Evolutionary conservation across 257 asterid genomes (phyloP).

Genomic region (Ajuga chamaepitys): DNA sequence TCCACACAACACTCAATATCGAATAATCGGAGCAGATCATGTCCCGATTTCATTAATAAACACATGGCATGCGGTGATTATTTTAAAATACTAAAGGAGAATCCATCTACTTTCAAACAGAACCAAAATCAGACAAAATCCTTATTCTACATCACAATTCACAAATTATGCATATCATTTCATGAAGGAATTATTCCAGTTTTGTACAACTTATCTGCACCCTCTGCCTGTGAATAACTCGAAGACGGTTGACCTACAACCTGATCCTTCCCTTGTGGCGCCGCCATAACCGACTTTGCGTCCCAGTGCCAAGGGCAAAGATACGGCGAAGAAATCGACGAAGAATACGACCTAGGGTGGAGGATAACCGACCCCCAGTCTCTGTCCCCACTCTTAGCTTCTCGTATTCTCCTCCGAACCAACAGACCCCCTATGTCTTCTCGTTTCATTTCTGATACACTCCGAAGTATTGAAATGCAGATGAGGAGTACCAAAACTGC

Average conservation of each 20-base stretch:
- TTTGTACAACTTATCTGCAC: constrained; percentile 65
- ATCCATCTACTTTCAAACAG: too few species aligned
- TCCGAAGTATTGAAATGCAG: constrained; percentile 51
- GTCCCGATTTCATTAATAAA: too few species aligned
- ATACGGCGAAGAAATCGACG: constrained; percentile 30
- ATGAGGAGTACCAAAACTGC: constrained; percentile 61
- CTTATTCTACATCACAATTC: not conserved
- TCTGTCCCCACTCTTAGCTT: constrained; percentile 61
- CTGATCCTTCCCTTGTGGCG: constrained; percentile 35
- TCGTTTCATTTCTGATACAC: constrained; percentile 53
- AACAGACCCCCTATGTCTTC: constrained; percentile 63
- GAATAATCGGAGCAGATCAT: too few species aligned
- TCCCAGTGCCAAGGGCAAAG: constrained; percentile 86
- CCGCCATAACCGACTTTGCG: constrained; percentile 49
- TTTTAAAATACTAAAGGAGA: too few species aligned
- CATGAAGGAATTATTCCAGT: constrained; percentile 42
- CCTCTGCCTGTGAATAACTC: constrained; percentile 67
- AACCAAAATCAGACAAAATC: not conserved
- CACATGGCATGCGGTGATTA: too few species aligned
- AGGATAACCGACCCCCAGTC: constrained; percentile 84
- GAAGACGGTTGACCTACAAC: constrained; percentile 20
- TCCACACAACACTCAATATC: too few species aligned
- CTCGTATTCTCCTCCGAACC: constrained; percentile 61
- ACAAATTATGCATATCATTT: not conserved
- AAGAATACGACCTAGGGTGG: constrained; percentile 40